Evolutionary conservation across 2,329 filamentous ascomycete genomes (phyloP).

Genomic region (Ramularia collo-cygni): DNA sequence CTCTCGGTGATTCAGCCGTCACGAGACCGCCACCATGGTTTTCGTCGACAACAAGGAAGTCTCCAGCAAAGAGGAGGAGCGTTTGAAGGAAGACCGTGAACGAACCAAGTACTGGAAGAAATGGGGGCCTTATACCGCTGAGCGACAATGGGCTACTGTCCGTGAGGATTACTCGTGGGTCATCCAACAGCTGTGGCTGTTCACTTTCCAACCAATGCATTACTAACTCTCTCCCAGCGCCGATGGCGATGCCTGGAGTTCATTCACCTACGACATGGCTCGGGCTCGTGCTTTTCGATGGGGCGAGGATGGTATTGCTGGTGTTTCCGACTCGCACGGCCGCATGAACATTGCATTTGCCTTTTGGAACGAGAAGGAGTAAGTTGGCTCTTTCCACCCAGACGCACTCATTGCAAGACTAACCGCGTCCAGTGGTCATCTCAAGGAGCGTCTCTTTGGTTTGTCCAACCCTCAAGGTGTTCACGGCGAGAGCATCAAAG

Average conservation of each 20-base stretch:
- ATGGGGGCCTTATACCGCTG: slow-evolving; percentile 91
- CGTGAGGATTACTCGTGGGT: slow-evolving; percentile 67
- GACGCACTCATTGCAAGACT: too few species aligned
- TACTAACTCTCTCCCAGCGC: slow-evolving; percentile 48
- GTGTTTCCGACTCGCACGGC: slow-evolving; percentile 88
- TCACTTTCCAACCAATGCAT: background rate
- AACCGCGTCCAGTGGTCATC: slow-evolving; percentile 58
- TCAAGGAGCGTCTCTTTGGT: slow-evolving; percentile 93
- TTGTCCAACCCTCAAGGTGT: slow-evolving; percentile 95
- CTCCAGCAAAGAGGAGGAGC: slow-evolving; percentile 82
- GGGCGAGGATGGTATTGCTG: slow-evolving; percentile 96
- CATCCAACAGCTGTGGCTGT: background rate
- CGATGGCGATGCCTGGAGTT: slow-evolving; percentile 88
- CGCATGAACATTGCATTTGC: slow-evolving; percentile 88
- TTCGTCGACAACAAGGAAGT: slow-evolving; percentile 82
- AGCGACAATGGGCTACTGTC: slow-evolving; percentile 89
- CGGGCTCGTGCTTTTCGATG: slow-evolving; percentile 84
- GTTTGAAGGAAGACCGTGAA: slow-evolving; percentile 77
- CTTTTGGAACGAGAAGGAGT: slow-evolving; percentile 98
- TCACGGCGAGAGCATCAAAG: slow-evolving; percentile 94
- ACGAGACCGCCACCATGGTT: slow-evolving; percentile 57
- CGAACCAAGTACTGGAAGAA: slow-evolving; percentile 93
- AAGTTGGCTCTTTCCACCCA: slow-evolving; percentile 26
- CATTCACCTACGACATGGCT: slow-evolving; percentile 91
- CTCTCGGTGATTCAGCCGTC: background rate